These are phyloP conservation scores for Lachancea fermentati DNA, from an alignment of 805 yeast genomes.

Conservation along the genomic window DNA sequence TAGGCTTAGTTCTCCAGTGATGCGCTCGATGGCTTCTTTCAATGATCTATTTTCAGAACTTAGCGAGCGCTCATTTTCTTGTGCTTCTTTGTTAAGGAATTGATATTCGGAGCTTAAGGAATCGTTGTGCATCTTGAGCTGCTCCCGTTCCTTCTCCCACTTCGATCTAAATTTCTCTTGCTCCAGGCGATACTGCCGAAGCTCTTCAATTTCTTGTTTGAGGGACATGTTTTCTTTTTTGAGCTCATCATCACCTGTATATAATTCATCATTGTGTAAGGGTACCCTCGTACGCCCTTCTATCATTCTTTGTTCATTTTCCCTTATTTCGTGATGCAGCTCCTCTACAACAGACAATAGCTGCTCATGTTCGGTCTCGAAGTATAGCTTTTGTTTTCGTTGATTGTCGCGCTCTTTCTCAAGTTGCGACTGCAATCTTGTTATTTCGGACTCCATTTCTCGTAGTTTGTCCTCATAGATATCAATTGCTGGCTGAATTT, in stretches of 20 bases:
- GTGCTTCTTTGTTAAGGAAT: conserved; percentile 24
- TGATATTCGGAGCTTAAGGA: conserved; percentile 26
- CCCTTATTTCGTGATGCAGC: conserved; percentile 30
- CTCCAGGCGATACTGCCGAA: conserved; percentile 12
- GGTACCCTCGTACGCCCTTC: conserved; percentile 2
- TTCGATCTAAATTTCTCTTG: conserved; percentile 14
- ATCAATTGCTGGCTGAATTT: conserved; percentile 29
- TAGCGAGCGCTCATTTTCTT: conserved; percentile 19
- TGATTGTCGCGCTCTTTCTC: conserved; percentile 23
- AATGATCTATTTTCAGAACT: conserved; percentile 24
- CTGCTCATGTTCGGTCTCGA: conserved; percentile 29
- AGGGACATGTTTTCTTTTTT: conserved; percentile 5
- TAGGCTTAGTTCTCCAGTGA: conserved; percentile 29
- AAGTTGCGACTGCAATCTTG: conserved; percentile 20
- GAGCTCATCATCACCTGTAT: conserved; percentile 2
- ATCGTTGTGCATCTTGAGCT: conserved; percentile 25
- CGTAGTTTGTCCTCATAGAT: conserved; percentile 31
- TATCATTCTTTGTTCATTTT: conserved; percentile 21
- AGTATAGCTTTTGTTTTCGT: conserved; percentile 22
- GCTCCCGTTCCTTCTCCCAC: conserved; percentile 28
- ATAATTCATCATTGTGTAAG: conserved; percentile 3
- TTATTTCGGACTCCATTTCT: conserved; percentile 24
- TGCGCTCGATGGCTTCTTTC: conserved; percentile 23
- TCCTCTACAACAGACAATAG: conserved; percentile 29
- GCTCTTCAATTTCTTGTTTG: conserved; percentile 3